Evolutionary conservation across 495 filamentous ascomycete genomes (phyloP), one percentile per base, ranked within the genome.

Genomic region (Immersiella caudata): DNA sequence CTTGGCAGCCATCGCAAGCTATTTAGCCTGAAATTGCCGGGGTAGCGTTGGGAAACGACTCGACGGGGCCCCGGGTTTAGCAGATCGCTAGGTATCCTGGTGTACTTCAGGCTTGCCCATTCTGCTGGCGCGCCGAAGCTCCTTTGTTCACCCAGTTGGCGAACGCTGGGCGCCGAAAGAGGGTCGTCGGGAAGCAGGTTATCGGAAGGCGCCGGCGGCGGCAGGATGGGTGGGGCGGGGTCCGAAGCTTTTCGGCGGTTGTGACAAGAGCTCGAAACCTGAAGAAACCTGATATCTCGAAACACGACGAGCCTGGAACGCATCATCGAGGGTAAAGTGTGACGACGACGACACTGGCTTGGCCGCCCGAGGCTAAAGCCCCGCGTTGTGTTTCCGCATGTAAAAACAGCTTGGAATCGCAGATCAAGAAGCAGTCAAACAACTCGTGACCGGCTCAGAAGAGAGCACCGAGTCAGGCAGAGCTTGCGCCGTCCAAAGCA

Each of bases 1-100:
- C 60, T 62, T 62, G 60, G 60, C 60, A 21, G n/a, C 60, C 20
- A 62, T 62, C 40, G 35, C 12, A 33, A 21, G 29, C 60, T 12
- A 50, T 26, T 50, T 52, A 52, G 49, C 22, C 61, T 54, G 21
- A 54, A 56, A 40, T 18, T 25, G 36, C 52, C 52, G 26, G 9
- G 21, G 22, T 35, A 22, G 27, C 18, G 27, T 50, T 21, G 62
- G 25, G 26, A 36, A 18, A 49, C n/a, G 50, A 55, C 27, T 58
- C 25, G 24, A 58, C 25, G 20, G 18, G 6, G 3, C 52, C 62
- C 51, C 51, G 29, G 27, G 51, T 40, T 51, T 65, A 27, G 52
- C 20, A 56, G 14, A 24, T 63, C 40, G 27, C 46, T 35, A 25
- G 27, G n/a, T 60, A 20, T 29, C 24, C 27, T 35, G 40, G 40